Percentiles rank a stretch among this genome's conserved stretches.
These are phyloP conservation scores for Metschnikowia kunwiensis DNA, from an alignment of 805 yeast genomes.

Conservation along the genomic window DNA sequence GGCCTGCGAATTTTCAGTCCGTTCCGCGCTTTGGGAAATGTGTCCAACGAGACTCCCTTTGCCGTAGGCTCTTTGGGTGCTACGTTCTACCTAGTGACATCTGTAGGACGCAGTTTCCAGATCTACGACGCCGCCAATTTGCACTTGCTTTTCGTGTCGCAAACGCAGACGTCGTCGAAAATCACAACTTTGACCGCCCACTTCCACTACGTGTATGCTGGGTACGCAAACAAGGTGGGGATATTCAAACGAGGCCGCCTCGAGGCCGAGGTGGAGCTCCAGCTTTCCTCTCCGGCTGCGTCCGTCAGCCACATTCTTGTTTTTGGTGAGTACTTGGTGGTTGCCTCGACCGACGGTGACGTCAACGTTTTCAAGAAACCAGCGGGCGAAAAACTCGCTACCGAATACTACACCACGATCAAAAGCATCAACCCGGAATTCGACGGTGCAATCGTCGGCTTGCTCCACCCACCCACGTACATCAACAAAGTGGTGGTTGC, in stretches of 20 bases:
- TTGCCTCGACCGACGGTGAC: constrained; percentile 39
- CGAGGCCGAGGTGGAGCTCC: constrained; percentile 29
- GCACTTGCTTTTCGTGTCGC: constrained; percentile 82
- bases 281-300: constrained; percentile 21
- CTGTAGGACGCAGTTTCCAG: constrained; percentile 87
- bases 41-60: constrained; percentile 82
- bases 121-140: constrained; percentile 88
- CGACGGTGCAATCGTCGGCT: constrained; percentile 67
- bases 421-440: constrained; percentile 47
- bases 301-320: constrained; percentile 49
- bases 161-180: constrained; percentile 64
- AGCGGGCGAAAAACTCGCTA: constrained; percentile 43
- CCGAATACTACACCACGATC: constrained; percentile 68
- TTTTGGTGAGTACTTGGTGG: constrained; percentile 79
- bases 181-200: constrained; percentile 76
- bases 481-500: constrained; percentile 84
- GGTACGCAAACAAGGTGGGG: constrained; percentile 68
- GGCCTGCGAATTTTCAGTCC: constrained; percentile 67
- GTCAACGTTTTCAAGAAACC: constrained; percentile 55
- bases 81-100: constrained; percentile 81
- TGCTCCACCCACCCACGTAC: constrained; percentile 86
- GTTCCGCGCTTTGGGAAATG: constrained; percentile 81
- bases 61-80: constrained; percentile 87
- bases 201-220: constrained; percentile 79
- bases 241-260: constrained; percentile 79